These are phyloP conservation scores for Udeniomyces megalosporus DNA, from an alignment of 768 basidiomycete species.

Conservation along the genomic window DNA sequence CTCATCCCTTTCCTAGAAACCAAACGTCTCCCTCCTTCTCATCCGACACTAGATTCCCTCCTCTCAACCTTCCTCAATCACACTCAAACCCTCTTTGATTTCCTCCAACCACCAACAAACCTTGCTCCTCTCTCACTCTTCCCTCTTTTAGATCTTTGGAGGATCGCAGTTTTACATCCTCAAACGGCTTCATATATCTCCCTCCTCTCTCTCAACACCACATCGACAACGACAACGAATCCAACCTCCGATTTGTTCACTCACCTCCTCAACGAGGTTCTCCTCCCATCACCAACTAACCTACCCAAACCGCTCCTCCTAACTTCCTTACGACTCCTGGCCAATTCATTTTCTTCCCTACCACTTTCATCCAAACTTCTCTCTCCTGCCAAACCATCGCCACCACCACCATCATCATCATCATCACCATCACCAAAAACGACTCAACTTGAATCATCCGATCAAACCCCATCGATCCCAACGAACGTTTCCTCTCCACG, in stretches of 20 bases:
- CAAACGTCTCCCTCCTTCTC: slow-evolving; percentile 11
- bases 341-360: slow-evolving; percentile 46
- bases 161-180: slow-evolving; percentile 54
- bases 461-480: no score
- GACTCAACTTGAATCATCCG: no score
- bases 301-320: slow-evolving; percentile 44
- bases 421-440: no score
- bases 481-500: slow-evolving; percentile 11
- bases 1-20: slow-evolving; percentile 52
- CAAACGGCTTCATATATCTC: slow-evolving; percentile 36
- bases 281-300: slow-evolving; percentile 3
- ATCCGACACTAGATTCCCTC: slow-evolving; percentile 26
- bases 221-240: no score
- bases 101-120: slow-evolving; percentile 40
- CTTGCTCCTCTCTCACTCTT: no score
- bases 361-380: slow-evolving; percentile 26
- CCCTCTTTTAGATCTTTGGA: slow-evolving; percentile 69
- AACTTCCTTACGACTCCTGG: slow-evolving; percentile 48
- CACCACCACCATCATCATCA: not conserved
- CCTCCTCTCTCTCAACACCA: not conserved
- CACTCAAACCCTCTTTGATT: slow-evolving; percentile 15
- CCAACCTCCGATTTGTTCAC: not conserved
- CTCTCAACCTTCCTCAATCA: slow-evolving; percentile 35
- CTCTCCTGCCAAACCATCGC: not conserved
- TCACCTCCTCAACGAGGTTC: not conserved